Evolutionary conservation across 495 filamentous ascomycete genomes (phyloP), one percentile per base, ranked within the genome.

Genomic region (Xylaria longipes): DNA sequence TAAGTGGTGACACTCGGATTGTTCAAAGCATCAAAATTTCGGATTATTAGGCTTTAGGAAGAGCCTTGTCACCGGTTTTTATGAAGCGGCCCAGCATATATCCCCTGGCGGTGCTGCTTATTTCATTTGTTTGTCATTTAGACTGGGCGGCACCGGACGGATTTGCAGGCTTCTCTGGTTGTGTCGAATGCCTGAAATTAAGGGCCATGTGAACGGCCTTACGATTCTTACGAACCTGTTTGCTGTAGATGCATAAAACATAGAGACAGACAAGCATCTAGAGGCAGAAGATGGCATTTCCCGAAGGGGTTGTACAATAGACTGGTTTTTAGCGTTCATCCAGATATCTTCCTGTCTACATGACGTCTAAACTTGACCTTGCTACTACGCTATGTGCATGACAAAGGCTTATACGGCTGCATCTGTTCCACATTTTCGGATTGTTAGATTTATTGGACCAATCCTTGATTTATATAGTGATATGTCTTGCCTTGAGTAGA

Each of bases 261-360:
- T 75, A 75, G 68, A 58, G 50, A 69, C 68, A 70, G 73, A 70
- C 56, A 70, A 65, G 70, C 71, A 77, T 77, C 71, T 77, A 74
- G 71, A 77, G 70, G 69, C 71, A 75, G 65, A 75, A 74, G 72
- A 71, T 57, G 70, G 70, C 57, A 72, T 70, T 75, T 75, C 73
- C 72, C 57, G 56, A 71, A 11, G 76, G 75, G 63, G 76, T 75
- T 77, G 76, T 77, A 77, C 74, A 72, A 77, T 77, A 77, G 63
- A 77, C 75, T 69, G 58, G 71, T 72, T 77, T 71, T 33, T 3
- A 54, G 35, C 25, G 64, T 66, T 50, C 46, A 66, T 37, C 5
- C 41, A 37, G 12, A n/a, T 5, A 29, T 37, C 33, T 22, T 50
- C 46, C 46, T 37, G 1, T 29, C 33, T 17, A 20, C 31, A 37